These are phyloP conservation scores for Colletotrichum sp. DNA, from an alignment of 2,329 filamentous ascomycete species.

Conservation along the genomic window DNA sequence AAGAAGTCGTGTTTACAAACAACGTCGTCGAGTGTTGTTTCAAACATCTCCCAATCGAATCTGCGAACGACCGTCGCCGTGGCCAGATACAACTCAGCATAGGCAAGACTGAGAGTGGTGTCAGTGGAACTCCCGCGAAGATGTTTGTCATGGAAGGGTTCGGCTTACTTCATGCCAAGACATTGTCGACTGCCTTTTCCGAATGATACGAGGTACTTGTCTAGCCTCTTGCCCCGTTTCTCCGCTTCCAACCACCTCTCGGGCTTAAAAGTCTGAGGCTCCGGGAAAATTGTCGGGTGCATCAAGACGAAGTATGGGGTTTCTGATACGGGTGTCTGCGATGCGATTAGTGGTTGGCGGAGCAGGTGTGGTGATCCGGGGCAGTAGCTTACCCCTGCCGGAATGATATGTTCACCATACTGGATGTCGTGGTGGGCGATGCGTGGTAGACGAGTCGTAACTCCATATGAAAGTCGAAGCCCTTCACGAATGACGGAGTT, in stretches of 20 bases:
- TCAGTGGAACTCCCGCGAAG: not conserved
- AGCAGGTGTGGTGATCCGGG: not conserved
- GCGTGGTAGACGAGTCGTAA: conserved; percentile 16
- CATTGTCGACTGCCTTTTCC: conserved; percentile 25
- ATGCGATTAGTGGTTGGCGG: not conserved
- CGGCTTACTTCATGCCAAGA: conserved; percentile 25
- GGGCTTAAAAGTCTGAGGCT: conserved; percentile 28
- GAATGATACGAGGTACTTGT: conserved; percentile 21
- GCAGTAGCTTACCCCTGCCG: conserved; percentile 4
- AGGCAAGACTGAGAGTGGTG: not conserved
- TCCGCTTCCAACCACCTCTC: conserved; percentile 30
- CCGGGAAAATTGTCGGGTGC: conserved; percentile 27
- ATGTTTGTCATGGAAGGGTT: not conserved
- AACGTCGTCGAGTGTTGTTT: conserved; percentile 24
- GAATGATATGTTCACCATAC: conserved; percentile 13
- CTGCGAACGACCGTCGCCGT: not conserved
- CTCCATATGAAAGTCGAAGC: conserved; percentile 18
- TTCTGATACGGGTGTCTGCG: conserved; percentile 26
- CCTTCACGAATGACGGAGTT: conserved; percentile 9
- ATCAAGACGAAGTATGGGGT: conserved; percentile 25
- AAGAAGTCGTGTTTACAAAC: conserved; percentile 11
- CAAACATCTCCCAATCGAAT: conserved; percentile 21
- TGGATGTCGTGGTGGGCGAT: conserved; percentile 4
- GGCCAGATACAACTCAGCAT: conserved; percentile 16
- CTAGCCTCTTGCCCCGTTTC: conserved; percentile 5